Conservation (phyloP, 768 basidiomycete genomes). For the Russula virescens region DNA sequence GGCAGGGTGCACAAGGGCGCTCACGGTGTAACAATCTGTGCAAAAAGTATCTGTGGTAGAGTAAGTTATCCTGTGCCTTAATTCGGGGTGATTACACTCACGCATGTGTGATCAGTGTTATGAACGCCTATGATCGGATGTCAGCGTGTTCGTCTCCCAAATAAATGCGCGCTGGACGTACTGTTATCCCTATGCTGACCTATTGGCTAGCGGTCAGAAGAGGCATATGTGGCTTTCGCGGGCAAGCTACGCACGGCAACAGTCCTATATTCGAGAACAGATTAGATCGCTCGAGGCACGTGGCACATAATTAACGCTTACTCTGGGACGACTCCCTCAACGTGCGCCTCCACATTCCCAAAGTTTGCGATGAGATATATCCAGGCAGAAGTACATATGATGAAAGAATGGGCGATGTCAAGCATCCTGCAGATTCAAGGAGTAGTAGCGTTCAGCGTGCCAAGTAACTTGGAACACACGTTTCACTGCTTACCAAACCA, state of each 20-base stretch:
- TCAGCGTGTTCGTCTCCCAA: background rate
- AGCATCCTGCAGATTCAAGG: constrained; percentile 9
- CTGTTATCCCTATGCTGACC: constrained; percentile 23
- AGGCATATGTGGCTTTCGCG: background rate
- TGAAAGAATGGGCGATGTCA: constrained; percentile 14
- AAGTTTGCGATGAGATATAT: constrained; percentile 22
- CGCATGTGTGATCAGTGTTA: constrained; percentile 22
- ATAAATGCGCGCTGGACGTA: constrained; percentile 7
- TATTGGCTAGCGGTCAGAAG: background rate
- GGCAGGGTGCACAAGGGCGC: background rate
- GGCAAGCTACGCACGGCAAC: constrained; percentile 15
- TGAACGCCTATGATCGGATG: background rate
- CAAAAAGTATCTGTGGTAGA: constrained; percentile 16
- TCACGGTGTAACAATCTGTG: constrained; percentile 16
- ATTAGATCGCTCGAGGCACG: background rate
- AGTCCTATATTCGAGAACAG: constrained; percentile 1
- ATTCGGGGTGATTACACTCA: background rate
- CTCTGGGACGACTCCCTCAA: constrained; percentile 8
- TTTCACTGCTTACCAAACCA: constrained; percentile 14
- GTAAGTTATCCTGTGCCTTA: background rate
- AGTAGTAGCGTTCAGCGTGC: background rate
- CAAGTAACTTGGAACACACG: background rate
- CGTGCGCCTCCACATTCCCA: constrained; percentile 5
- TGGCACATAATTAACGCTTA: background rate
- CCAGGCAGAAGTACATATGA: constrained; percentile 22